These are phyloP conservation scores for Alternaria tenuissima DNA, from an alignment of 2,329 filamentous ascomycete species.

Conservation along the genomic window DNA sequence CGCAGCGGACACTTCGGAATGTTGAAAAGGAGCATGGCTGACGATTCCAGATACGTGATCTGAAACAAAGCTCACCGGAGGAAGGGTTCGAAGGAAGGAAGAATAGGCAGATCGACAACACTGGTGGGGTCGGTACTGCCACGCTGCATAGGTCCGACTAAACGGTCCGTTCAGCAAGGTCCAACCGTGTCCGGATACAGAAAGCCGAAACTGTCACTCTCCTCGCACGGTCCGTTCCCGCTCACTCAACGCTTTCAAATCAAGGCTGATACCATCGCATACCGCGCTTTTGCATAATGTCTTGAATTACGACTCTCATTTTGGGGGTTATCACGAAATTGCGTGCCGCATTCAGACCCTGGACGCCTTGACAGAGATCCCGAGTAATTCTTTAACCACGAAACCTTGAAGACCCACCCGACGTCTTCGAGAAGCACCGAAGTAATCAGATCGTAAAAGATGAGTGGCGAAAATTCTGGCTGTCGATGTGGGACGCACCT, in stretches of 20 bases:
- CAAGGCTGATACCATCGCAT: background rate
- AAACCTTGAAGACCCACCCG: background rate
- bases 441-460: background rate
- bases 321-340: background rate
- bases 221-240: background rate
- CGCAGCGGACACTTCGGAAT: background rate
- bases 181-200: background rate
- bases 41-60: background rate
- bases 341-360: background rate
- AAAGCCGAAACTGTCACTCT: background rate
- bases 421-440: background rate
- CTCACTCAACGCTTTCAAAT: background rate
- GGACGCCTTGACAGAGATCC: background rate
- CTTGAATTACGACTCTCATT: background rate
- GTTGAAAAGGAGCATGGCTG: background rate
- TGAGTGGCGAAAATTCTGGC: background rate
- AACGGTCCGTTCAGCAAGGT: background rate
- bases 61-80: background rate
- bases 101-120: slow-evolving; percentile 1
- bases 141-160: background rate
- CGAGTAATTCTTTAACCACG: background rate
- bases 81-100: background rate
- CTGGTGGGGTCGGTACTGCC: background rate
- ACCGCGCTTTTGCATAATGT: background rate
- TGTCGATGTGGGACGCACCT: background rate